Evolutionary conservation across 768 basidiomycete species (phyloP).

Genomic region (Mycena kentingensis): DNA sequence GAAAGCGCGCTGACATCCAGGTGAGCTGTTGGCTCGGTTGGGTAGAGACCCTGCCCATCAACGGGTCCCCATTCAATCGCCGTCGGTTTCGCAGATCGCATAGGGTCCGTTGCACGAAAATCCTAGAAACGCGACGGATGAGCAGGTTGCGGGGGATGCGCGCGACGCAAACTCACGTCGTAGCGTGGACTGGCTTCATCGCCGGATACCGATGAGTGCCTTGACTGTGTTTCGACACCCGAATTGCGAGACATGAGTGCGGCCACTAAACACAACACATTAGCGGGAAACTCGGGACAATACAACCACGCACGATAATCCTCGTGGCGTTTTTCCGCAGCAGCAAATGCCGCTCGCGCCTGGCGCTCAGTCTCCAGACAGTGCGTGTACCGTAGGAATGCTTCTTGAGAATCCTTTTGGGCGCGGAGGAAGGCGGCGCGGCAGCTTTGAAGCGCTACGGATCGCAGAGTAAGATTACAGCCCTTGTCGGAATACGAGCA

Average conservation of each 20-base stretch:
- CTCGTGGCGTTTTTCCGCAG: conserved; percentile 72
- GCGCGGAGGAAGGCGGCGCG: conserved; percentile 62
- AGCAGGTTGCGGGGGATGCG: conserved; percentile 6
- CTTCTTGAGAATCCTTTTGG: conserved; percentile 72
- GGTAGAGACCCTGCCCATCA: conserved; percentile 46
- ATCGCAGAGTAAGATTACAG: conserved; percentile 37
- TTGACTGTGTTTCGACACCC: conserved; percentile 42
- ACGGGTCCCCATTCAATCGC: conserved; percentile 50
- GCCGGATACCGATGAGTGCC: conserved; percentile 54
- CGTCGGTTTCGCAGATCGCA: conserved; percentile 42
- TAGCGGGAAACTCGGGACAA: conserved; percentile 17
- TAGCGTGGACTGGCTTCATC: conserved; percentile 51
- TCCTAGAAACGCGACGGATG: conserved; percentile 28
- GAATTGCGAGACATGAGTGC: conserved; percentile 50
- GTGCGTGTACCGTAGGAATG: conserved; percentile 67
- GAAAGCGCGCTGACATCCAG: conserved; percentile 41
- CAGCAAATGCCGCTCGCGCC: conserved; percentile 61
- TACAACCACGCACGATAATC: conserved; percentile 50
- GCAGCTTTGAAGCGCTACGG: conserved; percentile 60
- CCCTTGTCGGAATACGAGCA: conserved; percentile 6
- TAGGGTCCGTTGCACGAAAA: conserved; percentile 43
- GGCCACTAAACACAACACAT: conserved; percentile 40
- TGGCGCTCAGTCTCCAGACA: conserved; percentile 69
- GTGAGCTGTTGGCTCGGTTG: conserved; percentile 43
- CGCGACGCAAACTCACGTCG: conserved; percentile 17